Evolutionary conservation across 1,284 basidiomycete species (phyloP), one percentile per base, ranked within the genome.

Genomic region (Ganoderma meredithae): DNA sequence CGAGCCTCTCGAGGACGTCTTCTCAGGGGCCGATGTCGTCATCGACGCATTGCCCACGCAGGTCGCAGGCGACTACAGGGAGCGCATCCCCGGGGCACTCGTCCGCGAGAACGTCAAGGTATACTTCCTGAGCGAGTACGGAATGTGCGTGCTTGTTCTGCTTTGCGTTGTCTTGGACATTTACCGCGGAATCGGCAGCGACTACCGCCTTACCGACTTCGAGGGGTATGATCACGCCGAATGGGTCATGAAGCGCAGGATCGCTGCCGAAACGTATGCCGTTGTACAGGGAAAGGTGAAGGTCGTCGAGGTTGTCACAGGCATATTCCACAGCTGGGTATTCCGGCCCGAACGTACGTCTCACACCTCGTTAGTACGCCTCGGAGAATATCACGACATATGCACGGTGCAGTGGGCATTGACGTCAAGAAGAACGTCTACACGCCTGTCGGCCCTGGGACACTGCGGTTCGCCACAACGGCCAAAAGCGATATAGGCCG

Each of bases 51-150:
- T 75, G 25, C 62, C 62, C 2, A 36, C 49, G 10, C 19, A 31
- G 2, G 47, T 71, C 1, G 47, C 56, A 2, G 27, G 19, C 5
- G 73, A 71, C 17, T 69, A 69, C 40, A 71, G 64, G 56, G 65
- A 75, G 44, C 69, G 66, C 22, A 27, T 78, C 5, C 63, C 71
- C 19, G 66, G 70, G 9, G 73, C 69, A 3, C 72, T 73, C 3
- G 43, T 76, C 8, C 69, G 69, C 33, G 62, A 63, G 41, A 71
- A 71, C 25, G 72, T 66, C 10, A 69, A 69, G 58, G 73, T 76
- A 27, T 77, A 77, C 69, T 77, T 79, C 60, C 73, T 76, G n/a
- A 73, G 72, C 62, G 77, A 79, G 59, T 79, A 69, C 58, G 77
- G 77, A 36, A 60, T 68, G 77, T 79, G 59, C 44, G 73, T 13